These are phyloP conservation scores for Aspergillus sp. DNA, from an alignment of 2,329 filamentous ascomycete genomes.

Conservation along the genomic window DNA sequence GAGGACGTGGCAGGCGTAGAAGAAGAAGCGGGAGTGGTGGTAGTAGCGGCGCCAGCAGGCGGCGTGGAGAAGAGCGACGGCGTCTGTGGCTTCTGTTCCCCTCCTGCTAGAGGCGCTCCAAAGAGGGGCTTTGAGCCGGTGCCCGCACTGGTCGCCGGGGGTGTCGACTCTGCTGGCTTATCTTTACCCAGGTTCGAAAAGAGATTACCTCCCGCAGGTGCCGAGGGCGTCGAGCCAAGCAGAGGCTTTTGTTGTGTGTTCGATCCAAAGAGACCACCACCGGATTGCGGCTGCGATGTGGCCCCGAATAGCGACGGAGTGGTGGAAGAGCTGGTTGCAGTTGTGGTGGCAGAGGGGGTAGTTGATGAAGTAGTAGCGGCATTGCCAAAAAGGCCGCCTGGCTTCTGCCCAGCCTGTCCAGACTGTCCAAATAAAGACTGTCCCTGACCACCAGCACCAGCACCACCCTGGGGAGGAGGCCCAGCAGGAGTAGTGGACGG, in stretches of 20 bases:
- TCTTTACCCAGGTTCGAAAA: slow-evolving; percentile 26
- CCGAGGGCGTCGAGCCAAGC: slow-evolving; percentile 19
- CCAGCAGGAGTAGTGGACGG: slow-evolving; percentile 45
- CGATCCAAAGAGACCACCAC: slow-evolving; percentile 22
- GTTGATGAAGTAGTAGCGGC: slow-evolving; percentile 14
- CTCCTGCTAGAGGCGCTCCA: slow-evolving; percentile 11
- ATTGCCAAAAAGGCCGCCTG: slow-evolving; percentile 20
- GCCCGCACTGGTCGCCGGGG: slow-evolving; percentile 17
- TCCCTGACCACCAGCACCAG: slow-evolving; percentile 22
- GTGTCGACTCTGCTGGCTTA: slow-evolving; percentile 23
- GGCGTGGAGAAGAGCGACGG: slow-evolving; percentile 22
- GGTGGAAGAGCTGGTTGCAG: slow-evolving; percentile 15
- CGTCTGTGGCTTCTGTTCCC: slow-evolving; percentile 14
- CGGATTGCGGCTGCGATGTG: slow-evolving; percentile 22
- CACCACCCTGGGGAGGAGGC: slow-evolving; percentile 33
- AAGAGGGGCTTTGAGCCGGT: slow-evolving; percentile 23
- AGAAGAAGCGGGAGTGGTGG: slow-evolving; percentile 13
- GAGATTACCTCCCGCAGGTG: slow-evolving; percentile 9
- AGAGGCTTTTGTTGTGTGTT: slow-evolving; percentile 20
- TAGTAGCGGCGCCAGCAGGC: slow-evolving; percentile 13
- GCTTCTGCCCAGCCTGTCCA: slow-evolving; percentile 17
- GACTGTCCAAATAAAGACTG: slow-evolving; percentile 21
- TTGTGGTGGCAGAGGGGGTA: slow-evolving; percentile 8
- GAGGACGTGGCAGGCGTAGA: slow-evolving; percentile 20
- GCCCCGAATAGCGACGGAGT: slow-evolving; percentile 13